Conservation (phyloP, 441 rosid species). For the Euphorbia schlechtendalii region DNA sequence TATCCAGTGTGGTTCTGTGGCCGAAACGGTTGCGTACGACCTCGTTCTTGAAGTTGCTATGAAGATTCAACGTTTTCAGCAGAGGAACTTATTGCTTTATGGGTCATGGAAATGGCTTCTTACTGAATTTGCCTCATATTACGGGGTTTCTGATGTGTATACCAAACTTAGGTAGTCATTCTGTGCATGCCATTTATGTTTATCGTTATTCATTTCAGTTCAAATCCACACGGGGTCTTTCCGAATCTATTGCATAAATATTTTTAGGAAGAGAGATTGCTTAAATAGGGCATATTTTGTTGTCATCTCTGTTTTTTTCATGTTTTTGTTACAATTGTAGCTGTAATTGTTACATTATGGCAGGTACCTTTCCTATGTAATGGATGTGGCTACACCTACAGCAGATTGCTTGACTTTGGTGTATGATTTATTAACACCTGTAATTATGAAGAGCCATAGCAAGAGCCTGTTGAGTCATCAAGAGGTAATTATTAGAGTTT, state of each 20-base stretch:
- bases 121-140: conserved; percentile 84
- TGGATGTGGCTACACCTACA: conserved; percentile 98
- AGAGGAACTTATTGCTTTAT: conserved; percentile 66
- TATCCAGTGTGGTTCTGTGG: conserved; percentile 86
- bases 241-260: not conserved
- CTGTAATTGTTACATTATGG: conserved; percentile 20
- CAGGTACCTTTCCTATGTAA: conserved; percentile 91
- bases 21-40: conserved; percentile 98
- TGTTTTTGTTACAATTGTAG: conserved; percentile 9
- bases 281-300: not conserved
- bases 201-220: not conserved
- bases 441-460: conserved; percentile 72
- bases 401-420: conserved; percentile 94
- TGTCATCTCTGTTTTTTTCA: conserved; percentile 1
- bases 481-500: conserved; percentile 49
- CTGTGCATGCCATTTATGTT: not conserved
- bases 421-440: conserved; percentile 76
- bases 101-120: conserved; percentile 99
- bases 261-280: no score
- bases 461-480: conserved; percentile 90
- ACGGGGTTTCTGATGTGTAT: conserved; percentile 90
- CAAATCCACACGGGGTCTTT: not conserved
- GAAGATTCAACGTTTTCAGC: conserved; percentile 88
- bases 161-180: conserved; percentile 62
- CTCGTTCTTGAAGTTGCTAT: conserved; percentile 81